Base-by-base conservation (phyloP, 305 asterid genomes). In the Salvia sclarea region DNA sequence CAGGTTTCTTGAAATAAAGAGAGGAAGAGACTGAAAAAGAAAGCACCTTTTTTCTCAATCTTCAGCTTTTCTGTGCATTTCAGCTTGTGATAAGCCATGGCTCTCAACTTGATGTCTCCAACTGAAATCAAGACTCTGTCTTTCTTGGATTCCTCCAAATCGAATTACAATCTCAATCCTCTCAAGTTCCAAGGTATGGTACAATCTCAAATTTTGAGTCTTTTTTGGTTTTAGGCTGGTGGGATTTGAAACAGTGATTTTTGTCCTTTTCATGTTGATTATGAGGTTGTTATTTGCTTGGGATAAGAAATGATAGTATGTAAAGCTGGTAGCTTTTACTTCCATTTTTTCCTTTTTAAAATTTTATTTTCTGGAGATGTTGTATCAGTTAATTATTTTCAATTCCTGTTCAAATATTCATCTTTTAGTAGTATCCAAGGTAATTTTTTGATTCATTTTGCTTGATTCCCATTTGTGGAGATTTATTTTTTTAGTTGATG, bases 101-200 rank as follows among this genome's bases (percentile, higher is more conserved):
- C 97, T 78, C 75, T 90, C 54, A 88, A 87, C 83, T 71, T 88
- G 82, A 64, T 82, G 2, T 70, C 92, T 21, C 95, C 92, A 5
- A 47, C 90, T 69, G 95, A 88, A 74, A 79, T 91, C 73, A 91
- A 86, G 85, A 17, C 90, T 24, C 77, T 84, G 37, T 87, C 96
- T 52, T 93, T 93, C 88, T 84, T 84, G 86, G 96, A 88, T 28
- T 74, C 91, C 61, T 82, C 95, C 48, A 93, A 85, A 70, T 78
- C 89, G 62, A 82, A 45, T 72, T 80, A 70, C 85, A 83, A 52
- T 71, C 83, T 87, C 63, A 81, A 70, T 78, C 85, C 70, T 72
- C 85, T 79, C 78, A 93, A 84, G 76, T 73, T 64, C 69, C 92
- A 71, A 85, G 97, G 98, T 87, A 76, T 24, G 97, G 98, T 85